phyloP scores from a whole-genome alignment of 352 stramenopile genomes.

The Phytopythium sindhum region DNA sequence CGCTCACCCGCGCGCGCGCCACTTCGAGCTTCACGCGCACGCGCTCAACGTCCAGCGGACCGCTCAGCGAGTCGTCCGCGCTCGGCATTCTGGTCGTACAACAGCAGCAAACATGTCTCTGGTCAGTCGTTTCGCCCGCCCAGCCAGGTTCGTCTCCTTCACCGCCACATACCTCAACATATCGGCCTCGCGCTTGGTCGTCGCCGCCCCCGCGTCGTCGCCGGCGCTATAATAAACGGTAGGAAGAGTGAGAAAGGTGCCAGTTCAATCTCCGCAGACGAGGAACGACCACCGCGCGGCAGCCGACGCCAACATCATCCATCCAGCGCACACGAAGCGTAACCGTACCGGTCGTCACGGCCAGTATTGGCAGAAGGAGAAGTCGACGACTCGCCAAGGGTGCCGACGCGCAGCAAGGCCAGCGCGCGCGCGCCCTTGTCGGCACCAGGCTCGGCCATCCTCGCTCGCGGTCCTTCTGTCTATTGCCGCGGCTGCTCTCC shows the following conservation, averaged over 20 bases:
- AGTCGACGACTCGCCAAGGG: background rate
- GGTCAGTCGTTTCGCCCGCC: too few relatives aligned
- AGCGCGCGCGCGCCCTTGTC: background rate
- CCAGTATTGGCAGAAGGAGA: background rate
- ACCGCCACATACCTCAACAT: background rate
- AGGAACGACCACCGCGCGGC: background rate
- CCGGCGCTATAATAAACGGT: background rate
- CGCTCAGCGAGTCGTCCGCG: background rate
- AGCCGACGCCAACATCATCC: background rate
- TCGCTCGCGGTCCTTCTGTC: background rate
- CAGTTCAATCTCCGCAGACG: background rate
- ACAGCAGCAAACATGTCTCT: too few relatives aligned
- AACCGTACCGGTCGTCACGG: background rate
- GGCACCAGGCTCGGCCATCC: constrained; percentile 3
- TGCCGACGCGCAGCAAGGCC: background rate
- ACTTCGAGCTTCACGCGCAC: constrained; percentile 41
- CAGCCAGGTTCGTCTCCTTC: background rate
- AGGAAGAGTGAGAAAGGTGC: background rate
- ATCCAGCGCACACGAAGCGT: background rate
- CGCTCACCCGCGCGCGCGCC: constrained; percentile 27
- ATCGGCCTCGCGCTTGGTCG: background rate
- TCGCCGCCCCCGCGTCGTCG: background rate
- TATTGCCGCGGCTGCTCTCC: background rate
- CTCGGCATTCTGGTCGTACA: background rate
- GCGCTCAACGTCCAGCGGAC: constrained; percentile 27